Conservation (phyloP, 176 grass and related monocot species). For the Oryza glumipatula region DNA sequence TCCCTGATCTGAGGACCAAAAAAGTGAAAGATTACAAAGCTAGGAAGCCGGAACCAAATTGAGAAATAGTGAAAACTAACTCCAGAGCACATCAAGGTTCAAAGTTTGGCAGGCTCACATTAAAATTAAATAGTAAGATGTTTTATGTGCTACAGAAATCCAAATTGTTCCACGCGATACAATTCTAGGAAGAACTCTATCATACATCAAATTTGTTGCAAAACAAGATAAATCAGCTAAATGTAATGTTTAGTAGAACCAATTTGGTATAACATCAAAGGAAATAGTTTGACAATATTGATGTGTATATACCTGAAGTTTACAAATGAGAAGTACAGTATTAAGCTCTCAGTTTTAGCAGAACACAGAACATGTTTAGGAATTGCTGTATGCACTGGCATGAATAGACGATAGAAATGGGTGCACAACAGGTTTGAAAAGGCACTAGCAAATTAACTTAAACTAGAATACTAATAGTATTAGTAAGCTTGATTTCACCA, state of each 20-base stretch:
- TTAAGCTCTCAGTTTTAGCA: not conserved
- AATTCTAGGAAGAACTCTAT: not conserved
- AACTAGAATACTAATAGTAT: not conserved
- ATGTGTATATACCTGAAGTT: not conserved
- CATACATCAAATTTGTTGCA: not conserved
- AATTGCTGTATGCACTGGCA: slow-evolving; percentile 12
- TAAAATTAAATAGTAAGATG: not conserved
- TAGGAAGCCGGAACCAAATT: slow-evolving; percentile 18
- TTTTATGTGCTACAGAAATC: not conserved
- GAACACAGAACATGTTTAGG: slow-evolving; percentile 14
- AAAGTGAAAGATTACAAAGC: not conserved
- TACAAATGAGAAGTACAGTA: not conserved
- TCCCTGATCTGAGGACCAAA: slow-evolving; percentile 66
- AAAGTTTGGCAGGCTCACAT: not conserved
- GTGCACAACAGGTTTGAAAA: not conserved
- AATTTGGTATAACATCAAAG: not conserved
- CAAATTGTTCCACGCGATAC: not conserved
- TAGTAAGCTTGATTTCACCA: not conserved
- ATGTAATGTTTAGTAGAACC: not conserved
- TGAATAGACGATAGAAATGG: not conserved
- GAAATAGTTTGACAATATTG: not conserved
- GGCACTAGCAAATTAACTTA: not conserved
- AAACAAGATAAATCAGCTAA: not conserved
- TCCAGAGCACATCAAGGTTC: not conserved
- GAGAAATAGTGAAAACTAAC: not conserved